Evolutionary conservation across 2,329 filamentous ascomycete genomes (phyloP).

Genomic region (Botrytis elliptica): DNA sequence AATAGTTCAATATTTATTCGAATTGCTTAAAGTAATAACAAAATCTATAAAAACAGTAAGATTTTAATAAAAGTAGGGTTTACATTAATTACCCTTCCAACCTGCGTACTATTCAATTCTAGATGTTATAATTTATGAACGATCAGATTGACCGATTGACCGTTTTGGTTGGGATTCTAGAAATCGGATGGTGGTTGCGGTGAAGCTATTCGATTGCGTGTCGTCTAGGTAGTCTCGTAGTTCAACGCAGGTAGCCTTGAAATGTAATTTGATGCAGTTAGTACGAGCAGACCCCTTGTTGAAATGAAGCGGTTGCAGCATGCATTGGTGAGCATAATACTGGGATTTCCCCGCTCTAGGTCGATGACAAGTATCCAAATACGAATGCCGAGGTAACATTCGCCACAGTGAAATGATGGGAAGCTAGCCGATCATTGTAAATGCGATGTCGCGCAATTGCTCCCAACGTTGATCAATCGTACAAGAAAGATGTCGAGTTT

Average conservation of each 20-base stretch:
- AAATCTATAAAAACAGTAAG: too few species aligned
- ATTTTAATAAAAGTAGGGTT: too few species aligned
- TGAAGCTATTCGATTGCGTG: background rate
- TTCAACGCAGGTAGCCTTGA: background rate
- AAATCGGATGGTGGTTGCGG: background rate
- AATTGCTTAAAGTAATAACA: too few species aligned
- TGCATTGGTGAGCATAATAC: background rate
- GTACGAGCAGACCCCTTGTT: background rate
- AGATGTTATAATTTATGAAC: background rate
- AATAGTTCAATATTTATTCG: too few species aligned
- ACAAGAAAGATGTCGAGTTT: background rate
- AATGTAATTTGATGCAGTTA: background rate
- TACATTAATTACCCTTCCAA: too few species aligned
- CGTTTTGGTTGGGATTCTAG: background rate
- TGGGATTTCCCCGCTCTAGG: background rate
- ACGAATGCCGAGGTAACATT: slow-evolving; percentile 6
- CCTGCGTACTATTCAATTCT: background rate
- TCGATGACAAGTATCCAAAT: background rate
- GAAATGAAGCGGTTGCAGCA: background rate
- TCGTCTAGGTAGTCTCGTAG: too few species aligned
- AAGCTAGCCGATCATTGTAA: background rate
- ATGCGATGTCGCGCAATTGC: background rate
- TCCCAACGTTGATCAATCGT: slow-evolving; percentile 1
- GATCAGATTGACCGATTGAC: background rate
- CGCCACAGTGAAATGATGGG: slow-evolving; percentile 9